Percentiles rank a stretch among this genome's conserved stretches.
These are phyloP conservation scores for Lotus japonicus DNA, from an alignment of 306 rosid genomes.

Conservation along the genomic window DNA sequence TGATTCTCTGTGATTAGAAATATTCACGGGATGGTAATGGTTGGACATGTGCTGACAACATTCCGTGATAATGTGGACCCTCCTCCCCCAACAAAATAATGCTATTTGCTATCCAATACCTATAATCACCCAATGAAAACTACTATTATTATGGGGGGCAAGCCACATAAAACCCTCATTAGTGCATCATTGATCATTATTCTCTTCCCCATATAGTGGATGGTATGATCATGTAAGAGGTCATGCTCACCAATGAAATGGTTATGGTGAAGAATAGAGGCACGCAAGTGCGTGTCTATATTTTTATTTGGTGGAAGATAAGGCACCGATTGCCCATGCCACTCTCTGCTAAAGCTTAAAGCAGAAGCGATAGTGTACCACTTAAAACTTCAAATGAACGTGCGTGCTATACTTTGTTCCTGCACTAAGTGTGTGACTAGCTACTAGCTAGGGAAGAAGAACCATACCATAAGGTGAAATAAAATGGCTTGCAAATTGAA, in stretches of 20 bases:
- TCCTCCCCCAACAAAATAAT: not conserved
- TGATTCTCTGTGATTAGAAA: not conserved
- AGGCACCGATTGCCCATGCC: conserved; percentile 16
- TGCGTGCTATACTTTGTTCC: not conserved
- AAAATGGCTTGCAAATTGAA: not conserved
- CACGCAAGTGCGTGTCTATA: not conserved
- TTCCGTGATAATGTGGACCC: conserved; percentile 40
- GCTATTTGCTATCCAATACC: not conserved
- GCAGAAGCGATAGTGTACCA: conserved; percentile 1
- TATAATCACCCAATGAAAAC: not conserved
- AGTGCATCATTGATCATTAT: too few species aligned
- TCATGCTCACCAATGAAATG: conserved; percentile 1
- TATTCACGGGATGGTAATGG: conserved; percentile 19
- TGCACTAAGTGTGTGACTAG: not conserved
- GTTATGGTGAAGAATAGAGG: not conserved
- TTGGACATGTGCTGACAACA: not conserved
- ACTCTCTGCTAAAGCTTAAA: conserved; percentile 11
- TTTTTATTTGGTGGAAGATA: conserved; percentile 17
- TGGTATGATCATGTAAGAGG: not conserved
- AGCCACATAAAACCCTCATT: not conserved
- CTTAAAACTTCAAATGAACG: not conserved
- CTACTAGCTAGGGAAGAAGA: not conserved
- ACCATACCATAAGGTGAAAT: conserved; percentile 2
- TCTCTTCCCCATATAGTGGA: too few species aligned
- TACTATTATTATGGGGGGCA: not conserved